Evolutionary conservation across 345 rosid species (phyloP), one percentile per base, ranked within the genome.

Genomic region (Pistacia vera): DNA sequence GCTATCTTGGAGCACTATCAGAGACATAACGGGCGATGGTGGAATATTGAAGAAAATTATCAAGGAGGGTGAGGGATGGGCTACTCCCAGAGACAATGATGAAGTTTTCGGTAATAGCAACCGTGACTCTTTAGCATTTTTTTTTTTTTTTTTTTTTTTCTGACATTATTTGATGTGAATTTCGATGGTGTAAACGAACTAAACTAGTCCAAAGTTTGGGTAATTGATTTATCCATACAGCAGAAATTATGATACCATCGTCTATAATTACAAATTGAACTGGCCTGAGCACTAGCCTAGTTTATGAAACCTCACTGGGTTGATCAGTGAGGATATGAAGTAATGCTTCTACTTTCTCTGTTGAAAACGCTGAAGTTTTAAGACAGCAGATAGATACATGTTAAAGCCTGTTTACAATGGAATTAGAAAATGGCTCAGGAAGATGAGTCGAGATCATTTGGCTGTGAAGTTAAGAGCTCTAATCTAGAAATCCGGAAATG

Each of bases 11-110:
- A 88, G 65, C 63, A 82, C 87, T 61, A 75, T 93, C 66, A 89
- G 79, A 82, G 97, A 92, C 70, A 77, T 93, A 82, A 76, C 83
- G 0, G 85, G 85, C 17, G 97, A 93, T 70, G 97, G 97, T 16
- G 97, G 95, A 18, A 52, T 93, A 60, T 68, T 88, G 8, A 93
- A 92, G 89, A 92, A 82, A 77, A 63, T 89, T 6, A 49, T 85
- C 2, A 68, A 18, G 56, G 87, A 90, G 58, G 97, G 97, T 46
- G 88, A 85, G 30, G 90, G 89, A 52, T 93, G 95, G 98, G 90
- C 86, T 57, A 88, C 85, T 66, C 98, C 98, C 0, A 87, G 81
- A 68, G 92, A 86, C 18, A 80, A 79, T 52, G 95, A 93, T 78
- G 85, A 90, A 85, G 98, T 90, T 0, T 76, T 68, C 11, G 94